Evolutionary conservation across 2,329 filamentous ascomycete genomes (phyloP), one percentile per base, ranked within the genome.

Genomic region (Bimuria novae-zelandiae): DNA sequence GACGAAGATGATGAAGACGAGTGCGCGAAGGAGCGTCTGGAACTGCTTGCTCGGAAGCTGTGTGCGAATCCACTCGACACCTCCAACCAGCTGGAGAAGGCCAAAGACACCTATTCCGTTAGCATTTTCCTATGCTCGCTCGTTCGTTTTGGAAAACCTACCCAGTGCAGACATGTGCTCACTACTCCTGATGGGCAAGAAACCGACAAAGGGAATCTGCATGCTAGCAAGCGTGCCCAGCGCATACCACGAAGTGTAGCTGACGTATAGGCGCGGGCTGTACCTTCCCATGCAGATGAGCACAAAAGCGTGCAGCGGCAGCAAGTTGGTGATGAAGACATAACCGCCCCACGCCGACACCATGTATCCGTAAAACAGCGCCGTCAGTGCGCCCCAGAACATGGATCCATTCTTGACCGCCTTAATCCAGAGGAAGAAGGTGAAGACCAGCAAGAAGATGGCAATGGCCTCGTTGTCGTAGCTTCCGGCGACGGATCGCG

Each of bases 391-490:
- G 65, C 92, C 93, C 93, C 93, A 99, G 76, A 97, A 89, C 74
- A 96, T 92, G 45, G 94, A 97, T 22, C 94, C 94, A 53, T 92
- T 84, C 82, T 99, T 99, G 64, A 99, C 83, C 17, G 94, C 91
- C 83, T 97, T 97, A 79, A 99, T 96, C 94, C 94, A 99, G 48
- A 99, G 85, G 78, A 87, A 99, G 78, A 99, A 99, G 73, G 94
- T 99, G 76, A 96, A 97, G 61, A 99, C 94, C 27, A 99, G 84
- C 65, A 99, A 82, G 82, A 99, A 99, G 74, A 99, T 99, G 69
- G 94, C 92, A 79, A 99, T 99, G 63, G 94, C 94, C 80, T 99
- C 94, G 80, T 99, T 97, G 77, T 99, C 94, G 79, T 99, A 99
- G 76, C 92, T 97, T 71, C 94, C 94, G 57, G 94, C 94, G 57